Evolutionary conservation across 2,329 filamentous ascomycete genomes (phyloP).

Genomic region (Sphaerulina vaccinii): DNA sequence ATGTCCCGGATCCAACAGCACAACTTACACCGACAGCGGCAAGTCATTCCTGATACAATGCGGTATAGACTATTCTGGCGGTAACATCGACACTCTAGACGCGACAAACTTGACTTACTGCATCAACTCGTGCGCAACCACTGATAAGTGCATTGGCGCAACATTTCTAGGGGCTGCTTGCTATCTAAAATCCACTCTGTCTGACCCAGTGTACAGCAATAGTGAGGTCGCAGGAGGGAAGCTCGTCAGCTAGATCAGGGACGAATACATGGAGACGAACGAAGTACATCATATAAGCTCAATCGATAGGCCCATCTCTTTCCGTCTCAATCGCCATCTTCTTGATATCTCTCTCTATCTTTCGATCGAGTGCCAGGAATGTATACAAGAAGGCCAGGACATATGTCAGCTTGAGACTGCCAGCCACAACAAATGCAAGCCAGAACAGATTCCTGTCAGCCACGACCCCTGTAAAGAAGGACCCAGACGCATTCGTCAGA

Average conservation of each 20-base stretch:
- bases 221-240: neutral
- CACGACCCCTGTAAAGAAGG: neutral
- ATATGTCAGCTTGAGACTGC: constrained; percentile 6
- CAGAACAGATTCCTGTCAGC: constrained; percentile 4
- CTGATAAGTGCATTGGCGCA: constrained; percentile 27
- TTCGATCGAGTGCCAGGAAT: constrained; percentile 7
- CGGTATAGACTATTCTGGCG: constrained; percentile 32
- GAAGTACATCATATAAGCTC: no score
- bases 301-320: no score
- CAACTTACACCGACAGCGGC: constrained; percentile 25
- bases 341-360: neutral
- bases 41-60: constrained; percentile 30
- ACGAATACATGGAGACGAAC: no score
- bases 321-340: no score
- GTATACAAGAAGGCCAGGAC: constrained; percentile 3
- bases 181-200: constrained; percentile 32
- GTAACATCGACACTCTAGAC: constrained; percentile 27
- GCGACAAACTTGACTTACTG: constrained; percentile 27
- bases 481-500: neutral
- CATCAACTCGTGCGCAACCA: constrained; percentile 28
- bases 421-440: constrained; percentile 4
- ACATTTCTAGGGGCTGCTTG: constrained; percentile 31
- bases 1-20: constrained; percentile 27
- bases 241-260: neutral
- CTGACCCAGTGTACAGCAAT: neutral